Evolutionary conservation across 257 asterid species (phyloP).

Genomic region (Cinchona pubescens): DNA sequence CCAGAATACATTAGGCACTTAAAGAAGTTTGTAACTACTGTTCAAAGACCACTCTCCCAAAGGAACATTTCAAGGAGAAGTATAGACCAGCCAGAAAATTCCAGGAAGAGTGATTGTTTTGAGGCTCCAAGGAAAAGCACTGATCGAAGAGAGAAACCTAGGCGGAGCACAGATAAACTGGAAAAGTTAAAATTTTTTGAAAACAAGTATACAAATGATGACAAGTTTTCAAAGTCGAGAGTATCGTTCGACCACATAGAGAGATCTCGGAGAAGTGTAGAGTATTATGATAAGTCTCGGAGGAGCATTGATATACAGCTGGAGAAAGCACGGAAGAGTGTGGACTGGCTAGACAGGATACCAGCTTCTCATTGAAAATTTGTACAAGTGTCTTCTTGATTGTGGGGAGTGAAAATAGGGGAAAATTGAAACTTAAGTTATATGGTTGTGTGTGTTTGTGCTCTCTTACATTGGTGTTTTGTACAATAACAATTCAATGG

Average conservation of each 20-base stretch:
- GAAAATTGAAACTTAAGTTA: conserved; percentile 20
- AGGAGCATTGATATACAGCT: conserved; percentile 47
- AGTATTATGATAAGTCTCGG: conserved; percentile 44
- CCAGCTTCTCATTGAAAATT: conserved; percentile 20
- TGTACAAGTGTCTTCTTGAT: conserved; percentile 22
- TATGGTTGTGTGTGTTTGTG: conserved; percentile 16
- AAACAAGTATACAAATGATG: conserved; percentile 34
- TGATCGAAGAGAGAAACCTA: conserved; percentile 51
- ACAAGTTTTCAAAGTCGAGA: conserved; percentile 42
- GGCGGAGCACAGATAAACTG: conserved; percentile 44
- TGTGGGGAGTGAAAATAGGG: conserved; percentile 4
- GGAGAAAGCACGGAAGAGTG: conserved; percentile 52
- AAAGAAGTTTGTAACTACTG: conserved; percentile 46
- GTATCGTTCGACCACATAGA: conserved; percentile 41
- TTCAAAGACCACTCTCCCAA: conserved; percentile 46
- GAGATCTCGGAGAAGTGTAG: conserved; percentile 54
- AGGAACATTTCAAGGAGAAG: conserved; percentile 40
- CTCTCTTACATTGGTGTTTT: conserved; percentile 1
- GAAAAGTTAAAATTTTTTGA: conserved; percentile 35
- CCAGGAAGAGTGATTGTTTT: conserved; percentile 39
- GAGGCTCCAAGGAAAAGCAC: conserved; percentile 54
- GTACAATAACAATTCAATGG: conserved; percentile 6
- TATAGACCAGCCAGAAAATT: conserved; percentile 36
- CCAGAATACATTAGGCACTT: conserved; percentile 60
- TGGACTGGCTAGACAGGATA: conserved; percentile 57